Conservation (phyloP, 2,329 filamentous ascomycete genomes). For the Verticillium isaacii region DNA sequence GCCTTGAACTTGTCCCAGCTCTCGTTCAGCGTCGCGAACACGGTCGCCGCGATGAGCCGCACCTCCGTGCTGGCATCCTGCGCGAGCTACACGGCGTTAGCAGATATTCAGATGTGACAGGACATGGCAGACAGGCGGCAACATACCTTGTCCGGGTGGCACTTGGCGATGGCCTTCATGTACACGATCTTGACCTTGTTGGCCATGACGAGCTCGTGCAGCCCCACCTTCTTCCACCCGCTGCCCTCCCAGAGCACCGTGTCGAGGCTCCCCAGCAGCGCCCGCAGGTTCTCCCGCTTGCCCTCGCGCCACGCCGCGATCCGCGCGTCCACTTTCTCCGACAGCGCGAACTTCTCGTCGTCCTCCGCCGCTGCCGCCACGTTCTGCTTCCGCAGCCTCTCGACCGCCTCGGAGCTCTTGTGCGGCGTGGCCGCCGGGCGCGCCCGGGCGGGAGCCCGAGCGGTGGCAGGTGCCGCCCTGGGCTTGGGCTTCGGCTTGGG, state of each 20-base stretch:
- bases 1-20: slow-evolving; percentile 70
- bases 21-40: slow-evolving; percentile 67
- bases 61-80: slow-evolving; percentile 62
- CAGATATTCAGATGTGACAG: not conserved
- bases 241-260: slow-evolving; percentile 85
- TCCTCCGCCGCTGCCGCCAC: slow-evolving; percentile 80
- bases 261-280: slow-evolving; percentile 81
- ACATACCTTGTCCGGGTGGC: slow-evolving; percentile 95
- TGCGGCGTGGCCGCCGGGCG: slow-evolving; percentile 36
- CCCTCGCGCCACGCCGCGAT: slow-evolving; percentile 81
- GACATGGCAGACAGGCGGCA: not conserved
- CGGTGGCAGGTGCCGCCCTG: slow-evolving; percentile 32
- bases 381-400: slow-evolving; percentile 77
- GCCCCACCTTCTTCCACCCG: slow-evolving; percentile 94
- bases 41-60: slow-evolving; percentile 58
- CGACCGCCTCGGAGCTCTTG: slow-evolving; percentile 71
- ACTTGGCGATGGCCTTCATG: slow-evolving; percentile 99
- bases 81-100: slow-evolving; percentile 42
- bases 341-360: slow-evolving; percentile 86
- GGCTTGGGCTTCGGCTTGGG: slow-evolving; percentile 54
- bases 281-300: slow-evolving; percentile 88
- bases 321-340: slow-evolving; percentile 77
- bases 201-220: slow-evolving; percentile 88
- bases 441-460: slow-evolving; percentile 14
- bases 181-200: slow-evolving; percentile 96